Evolutionary conservation across 2,329 filamentous ascomycete genomes (phyloP), one percentile per base, ranked within the genome.

Genomic region (Incumbomyces delicatus): DNA sequence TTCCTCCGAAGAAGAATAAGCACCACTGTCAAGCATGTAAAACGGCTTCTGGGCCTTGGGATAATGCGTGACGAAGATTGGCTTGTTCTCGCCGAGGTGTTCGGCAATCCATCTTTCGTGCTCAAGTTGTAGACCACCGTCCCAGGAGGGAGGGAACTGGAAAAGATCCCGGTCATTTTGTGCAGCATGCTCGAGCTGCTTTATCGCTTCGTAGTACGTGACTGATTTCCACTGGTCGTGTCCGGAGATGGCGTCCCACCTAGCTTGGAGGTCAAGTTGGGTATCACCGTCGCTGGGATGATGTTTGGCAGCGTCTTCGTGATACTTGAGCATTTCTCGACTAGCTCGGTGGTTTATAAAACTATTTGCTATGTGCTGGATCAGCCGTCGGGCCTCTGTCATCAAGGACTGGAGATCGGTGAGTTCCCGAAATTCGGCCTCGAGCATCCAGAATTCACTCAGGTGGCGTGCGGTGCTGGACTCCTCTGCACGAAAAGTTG

Each of bases 371-470:
- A 56, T 35, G 29, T 51, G 27, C 35, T 78, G 77, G 42, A 95
- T 71, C 75, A 95, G 80, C 46, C 81, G 72, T 63, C 96, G 87
- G 2, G 87, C 77, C n/a, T 90, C 65, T 47, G 81, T 72, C 76
- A 94, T 92, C 56, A 98, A 73, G 20, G 76, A 70, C 27, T 75
- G 69, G 54, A 95, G 72, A 53, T 80, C 70, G 39, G 85, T 74
- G 35, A 83, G 77, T 62, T 95, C 95, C 58, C 80, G 83, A 46
- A 51, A 46, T 65, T 98, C 92, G 13, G 83, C 89, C 66, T 98
- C 92, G 2, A 98, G 77, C 92, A 98, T 96, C 68, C 96, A 96
- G 60, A 98, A 96, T 61, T 98, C 92, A 69, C 87, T 95, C 51
- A 98, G 72, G 66, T 98, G 92, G 22, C 92, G 81, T 5, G 88